These are phyloP conservation scores for Amphirosellinia nigrospora DNA, from an alignment of 495 filamentous ascomycete species.

Conservation along the genomic window DNA sequence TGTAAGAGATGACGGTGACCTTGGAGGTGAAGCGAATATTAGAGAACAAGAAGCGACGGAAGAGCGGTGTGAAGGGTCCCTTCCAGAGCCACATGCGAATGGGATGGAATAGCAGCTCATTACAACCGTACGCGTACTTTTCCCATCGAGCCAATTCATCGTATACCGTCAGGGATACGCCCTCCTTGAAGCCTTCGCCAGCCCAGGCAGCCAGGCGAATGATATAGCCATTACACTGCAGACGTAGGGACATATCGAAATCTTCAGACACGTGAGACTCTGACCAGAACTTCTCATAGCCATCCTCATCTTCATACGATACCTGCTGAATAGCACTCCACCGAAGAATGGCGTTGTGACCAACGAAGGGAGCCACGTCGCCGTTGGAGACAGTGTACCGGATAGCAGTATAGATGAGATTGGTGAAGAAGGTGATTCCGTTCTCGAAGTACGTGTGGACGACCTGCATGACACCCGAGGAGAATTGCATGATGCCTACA, in stretches of 20 bases:
- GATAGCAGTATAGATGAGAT: constrained; percentile 81
- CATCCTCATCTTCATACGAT: constrained; percentile 69
- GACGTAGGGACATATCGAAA: constrained; percentile 83
- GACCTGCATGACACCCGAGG: constrained; percentile 83
- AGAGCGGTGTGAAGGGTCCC: constrained; percentile 77
- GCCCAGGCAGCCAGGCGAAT: constrained; percentile 77
- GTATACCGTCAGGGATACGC: constrained; percentile 84
- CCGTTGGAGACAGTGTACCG: constrained; percentile 80
- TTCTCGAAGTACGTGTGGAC: constrained; percentile 75
- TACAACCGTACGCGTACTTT: constrained; percentile 89
- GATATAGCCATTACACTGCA: constrained; percentile 74
- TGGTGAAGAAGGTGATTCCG: constrained; percentile 84
- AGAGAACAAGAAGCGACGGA: constrained; percentile 71
- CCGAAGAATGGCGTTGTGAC: constrained; percentile 80
- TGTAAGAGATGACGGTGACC: constrained; percentile 80
- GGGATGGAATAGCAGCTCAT: constrained; percentile 81
- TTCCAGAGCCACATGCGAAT: constrained; percentile 66
- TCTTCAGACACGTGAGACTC: constrained; percentile 83
- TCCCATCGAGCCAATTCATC: constrained; percentile 85
- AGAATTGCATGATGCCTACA: constrained; percentile 82
- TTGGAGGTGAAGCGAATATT: constrained; percentile 80
- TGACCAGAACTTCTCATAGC: constrained; percentile 83
- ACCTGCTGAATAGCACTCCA: constrained; percentile 82
- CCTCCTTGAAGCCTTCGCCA: constrained; percentile 80
- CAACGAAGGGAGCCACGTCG: constrained; percentile 81